A percentile compares a stretch with the other conserved stretches of the same genome.
These are phyloP conservation scores for Colletotrichum limetticola DNA, from an alignment of 2,329 filamentous ascomycete genomes.

Conservation along the genomic window DNA sequence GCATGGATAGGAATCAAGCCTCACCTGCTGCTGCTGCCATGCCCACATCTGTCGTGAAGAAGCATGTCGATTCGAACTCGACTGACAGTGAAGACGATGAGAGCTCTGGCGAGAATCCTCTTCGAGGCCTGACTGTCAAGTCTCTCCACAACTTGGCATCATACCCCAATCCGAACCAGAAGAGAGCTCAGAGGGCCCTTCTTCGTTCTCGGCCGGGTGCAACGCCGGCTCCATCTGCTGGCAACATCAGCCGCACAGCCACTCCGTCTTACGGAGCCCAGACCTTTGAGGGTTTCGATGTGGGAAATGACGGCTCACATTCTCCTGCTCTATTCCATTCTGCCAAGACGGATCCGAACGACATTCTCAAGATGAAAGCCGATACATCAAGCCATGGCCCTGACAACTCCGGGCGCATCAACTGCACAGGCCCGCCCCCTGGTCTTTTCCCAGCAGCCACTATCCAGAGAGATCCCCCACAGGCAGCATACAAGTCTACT, in stretches of 20 bases:
- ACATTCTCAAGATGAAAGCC: neutral
- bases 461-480: slow-evolving; percentile 19
- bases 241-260: slow-evolving; percentile 33
- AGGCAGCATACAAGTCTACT: slow-evolving; percentile 35
- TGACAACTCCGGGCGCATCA: slow-evolving; percentile 10
- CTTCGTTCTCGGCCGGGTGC: slow-evolving; percentile 41
- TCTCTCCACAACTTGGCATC: slow-evolving; percentile 65
- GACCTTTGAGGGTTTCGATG: slow-evolving; percentile 1
- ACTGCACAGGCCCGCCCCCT: slow-evolving; percentile 27
- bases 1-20: slow-evolving; percentile 37
- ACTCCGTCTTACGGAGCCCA: slow-evolving; percentile 14
- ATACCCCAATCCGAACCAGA: slow-evolving; percentile 65
- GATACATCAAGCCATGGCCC: slow-evolving; percentile 12
- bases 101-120: slow-evolving; percentile 41
- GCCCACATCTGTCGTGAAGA: slow-evolving; percentile 38
- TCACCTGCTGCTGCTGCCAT: slow-evolving; percentile 38
- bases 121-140: slow-evolving; percentile 56
- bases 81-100: slow-evolving; percentile 42
- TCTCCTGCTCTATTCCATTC: slow-evolving; percentile 18
- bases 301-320: neutral
- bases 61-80: slow-evolving; percentile 38
- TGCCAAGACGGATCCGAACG: slow-evolving; percentile 3
- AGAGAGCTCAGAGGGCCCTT: slow-evolving; percentile 60
- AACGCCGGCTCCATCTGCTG: slow-evolving; percentile 31
- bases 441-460: neutral